These are phyloP conservation scores for Trichoderma breve DNA, from an alignment of 2,329 filamentous ascomycete genomes.

Conservation along the genomic window DNA sequence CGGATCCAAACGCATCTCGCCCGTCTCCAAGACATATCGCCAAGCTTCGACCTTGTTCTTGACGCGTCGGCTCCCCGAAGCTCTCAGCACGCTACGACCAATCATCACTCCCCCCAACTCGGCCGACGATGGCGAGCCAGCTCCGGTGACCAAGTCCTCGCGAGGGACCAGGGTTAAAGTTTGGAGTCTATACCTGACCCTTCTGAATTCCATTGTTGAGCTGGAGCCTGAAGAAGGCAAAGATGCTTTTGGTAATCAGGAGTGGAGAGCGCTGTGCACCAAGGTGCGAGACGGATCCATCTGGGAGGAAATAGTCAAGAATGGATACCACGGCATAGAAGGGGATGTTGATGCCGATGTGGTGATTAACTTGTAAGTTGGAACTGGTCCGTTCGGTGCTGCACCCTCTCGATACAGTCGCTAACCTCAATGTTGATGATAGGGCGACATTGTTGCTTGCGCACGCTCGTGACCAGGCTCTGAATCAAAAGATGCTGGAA, in stretches of 20 bases:
- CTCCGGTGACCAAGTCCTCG: constrained; percentile 77
- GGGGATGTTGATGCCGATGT: constrained; percentile 93
- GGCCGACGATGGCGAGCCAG: constrained; percentile 53
- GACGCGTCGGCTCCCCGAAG: constrained; percentile 88
- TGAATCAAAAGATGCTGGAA: constrained; percentile 87
- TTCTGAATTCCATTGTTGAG: constrained; percentile 87
- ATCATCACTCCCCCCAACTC: constrained; percentile 65
- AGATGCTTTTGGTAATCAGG: constrained; percentile 76
- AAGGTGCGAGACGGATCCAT: constrained; percentile 86
- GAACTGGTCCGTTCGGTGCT: background rate
- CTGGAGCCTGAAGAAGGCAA: constrained; percentile 89
- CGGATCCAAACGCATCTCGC: constrained; percentile 61
- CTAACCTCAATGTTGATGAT: background rate
- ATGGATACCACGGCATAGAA: constrained; percentile 85
- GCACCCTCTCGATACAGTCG: background rate
- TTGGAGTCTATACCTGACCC: constrained; percentile 94
- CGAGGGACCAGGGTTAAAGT: constrained; percentile 86
- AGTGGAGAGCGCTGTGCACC: constrained; percentile 77
- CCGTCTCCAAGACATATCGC: constrained; percentile 89
- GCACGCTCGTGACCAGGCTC: constrained; percentile 78
- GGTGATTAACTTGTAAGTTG: constrained; percentile 75
- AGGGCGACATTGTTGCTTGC: constrained; percentile 87
- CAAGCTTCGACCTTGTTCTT: constrained; percentile 93
- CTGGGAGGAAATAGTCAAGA: constrained; percentile 90
- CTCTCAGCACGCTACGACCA: constrained; percentile 78